A percentile compares a stretch with the other conserved stretches of the same genome.
These are phyloP conservation scores for Hyphopichia buzzinii DNA, from an alignment of 1,139 yeast species.

Conservation along the genomic window DNA sequence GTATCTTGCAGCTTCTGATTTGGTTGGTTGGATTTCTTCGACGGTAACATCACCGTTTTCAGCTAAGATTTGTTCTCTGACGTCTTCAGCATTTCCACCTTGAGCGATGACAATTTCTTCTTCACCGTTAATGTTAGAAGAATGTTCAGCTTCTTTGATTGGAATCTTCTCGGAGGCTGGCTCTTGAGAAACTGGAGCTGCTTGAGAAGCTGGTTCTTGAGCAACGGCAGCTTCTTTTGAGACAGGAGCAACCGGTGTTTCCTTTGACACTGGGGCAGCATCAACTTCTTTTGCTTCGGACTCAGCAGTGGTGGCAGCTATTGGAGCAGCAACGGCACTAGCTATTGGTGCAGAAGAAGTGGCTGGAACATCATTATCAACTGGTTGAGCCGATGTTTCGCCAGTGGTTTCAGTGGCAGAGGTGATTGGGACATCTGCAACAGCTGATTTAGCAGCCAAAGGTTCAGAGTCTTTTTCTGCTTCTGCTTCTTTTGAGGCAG, in stretches of 20 bases:
- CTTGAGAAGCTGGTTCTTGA: slow-evolving; percentile 5
- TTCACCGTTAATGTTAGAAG: slow-evolving; percentile 11
- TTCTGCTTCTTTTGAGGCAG: too few relatives aligned
- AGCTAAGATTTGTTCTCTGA: slow-evolving; percentile 38
- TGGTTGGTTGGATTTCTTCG: slow-evolving; percentile 45
- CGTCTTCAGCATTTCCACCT: slow-evolving; percentile 27
- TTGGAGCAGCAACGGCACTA: slow-evolving; percentile 3
- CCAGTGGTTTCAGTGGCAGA: slow-evolving; percentile 1
- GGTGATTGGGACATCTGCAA: slow-evolving; percentile 12
- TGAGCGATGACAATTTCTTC: slow-evolving; percentile 44
- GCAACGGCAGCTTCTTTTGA: neutral
- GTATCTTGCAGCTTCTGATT: slow-evolving; percentile 33
- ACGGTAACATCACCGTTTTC: slow-evolving; percentile 39
- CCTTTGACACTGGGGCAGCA: slow-evolving; percentile 17
- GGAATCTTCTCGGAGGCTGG: slow-evolving; percentile 6
- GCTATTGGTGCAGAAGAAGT: slow-evolving; percentile 1
- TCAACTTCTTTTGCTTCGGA: slow-evolving; percentile 21
- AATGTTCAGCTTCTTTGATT: slow-evolving; percentile 1
- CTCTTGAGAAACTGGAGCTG: slow-evolving; percentile 8
- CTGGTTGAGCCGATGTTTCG: too few relatives aligned
- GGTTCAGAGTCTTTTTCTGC: slow-evolving; percentile 5
- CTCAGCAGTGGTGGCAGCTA: slow-evolving; percentile 4
- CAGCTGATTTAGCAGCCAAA: slow-evolving; percentile 13
- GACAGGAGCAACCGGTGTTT: neutral
- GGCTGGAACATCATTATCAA: too few relatives aligned